Conservation (phyloP, 2,329 filamentous ascomycete genomes). For the Dactylellina leptospora region DNA sequence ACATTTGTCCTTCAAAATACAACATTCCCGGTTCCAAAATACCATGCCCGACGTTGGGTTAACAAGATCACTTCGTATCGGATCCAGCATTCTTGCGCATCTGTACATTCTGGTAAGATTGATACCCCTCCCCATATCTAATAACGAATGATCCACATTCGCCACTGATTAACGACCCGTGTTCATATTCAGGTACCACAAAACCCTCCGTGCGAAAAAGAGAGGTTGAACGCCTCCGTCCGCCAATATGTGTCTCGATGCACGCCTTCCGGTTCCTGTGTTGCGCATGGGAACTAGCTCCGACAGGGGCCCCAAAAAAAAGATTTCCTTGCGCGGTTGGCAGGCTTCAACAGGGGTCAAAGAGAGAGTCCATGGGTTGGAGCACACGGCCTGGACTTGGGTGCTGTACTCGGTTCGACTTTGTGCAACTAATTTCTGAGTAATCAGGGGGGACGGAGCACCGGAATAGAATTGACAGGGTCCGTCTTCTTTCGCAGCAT, state of each 20-base stretch:
- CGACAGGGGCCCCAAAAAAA: conserved; percentile 24
- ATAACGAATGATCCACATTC: background rate
- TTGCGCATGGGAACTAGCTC: conserved; percentile 16
- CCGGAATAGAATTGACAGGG: conserved; percentile 3
- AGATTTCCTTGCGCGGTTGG: conserved; percentile 13
- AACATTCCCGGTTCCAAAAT: conserved; percentile 5
- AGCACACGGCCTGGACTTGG: conserved; percentile 30
- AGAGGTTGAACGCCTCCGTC: background rate
- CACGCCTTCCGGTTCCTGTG: conserved; percentile 6
- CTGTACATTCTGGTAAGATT: conserved; percentile 4
- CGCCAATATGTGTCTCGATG: no score
- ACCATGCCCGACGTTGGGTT: background rate
- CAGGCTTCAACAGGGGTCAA: conserved; percentile 23
- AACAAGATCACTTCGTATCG: conserved; percentile 1
- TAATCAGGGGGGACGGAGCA: conserved; percentile 40
- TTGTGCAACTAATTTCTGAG: conserved; percentile 36
- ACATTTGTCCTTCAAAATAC: conserved; percentile 25
- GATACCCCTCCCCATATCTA: background rate
- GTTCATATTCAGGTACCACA: background rate
- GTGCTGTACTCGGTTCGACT: conserved; percentile 34
- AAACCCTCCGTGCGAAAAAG: background rate
- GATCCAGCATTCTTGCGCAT: conserved; percentile 7
- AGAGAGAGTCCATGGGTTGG: conserved; percentile 23
- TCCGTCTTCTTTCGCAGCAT: background rate
- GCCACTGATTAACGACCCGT: background rate